Evolutionary conservation across 1,284 basidiomycete genomes (phyloP).

Genomic region (Ustanciosporium gigantosporum): DNA sequence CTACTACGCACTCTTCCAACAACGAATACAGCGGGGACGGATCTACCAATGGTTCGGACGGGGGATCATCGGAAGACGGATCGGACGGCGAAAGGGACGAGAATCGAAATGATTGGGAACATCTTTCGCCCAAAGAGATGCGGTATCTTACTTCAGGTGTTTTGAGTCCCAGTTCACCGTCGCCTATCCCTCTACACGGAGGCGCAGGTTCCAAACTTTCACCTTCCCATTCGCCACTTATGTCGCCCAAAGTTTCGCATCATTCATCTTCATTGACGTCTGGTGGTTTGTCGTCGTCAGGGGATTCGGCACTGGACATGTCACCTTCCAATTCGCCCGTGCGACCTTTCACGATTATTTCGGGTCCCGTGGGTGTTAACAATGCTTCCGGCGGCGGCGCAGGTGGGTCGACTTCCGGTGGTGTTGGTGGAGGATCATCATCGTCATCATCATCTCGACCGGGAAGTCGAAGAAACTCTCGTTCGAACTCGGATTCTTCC

Average conservation of each 20-base stretch:
- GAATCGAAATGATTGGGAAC: constrained; percentile 55
- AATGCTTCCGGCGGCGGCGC: background rate
- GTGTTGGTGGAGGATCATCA: too few species aligned
- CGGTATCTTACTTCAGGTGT: constrained; percentile 38
- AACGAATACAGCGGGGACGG: constrained; percentile 6
- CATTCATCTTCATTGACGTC: background rate
- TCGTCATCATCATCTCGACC: too few species aligned
- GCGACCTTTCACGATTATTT: constrained; percentile 21
- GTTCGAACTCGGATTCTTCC: constrained; percentile 30
- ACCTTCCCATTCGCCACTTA: constrained; percentile 9
- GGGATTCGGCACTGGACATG: constrained; percentile 14
- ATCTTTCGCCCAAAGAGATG: constrained; percentile 58
- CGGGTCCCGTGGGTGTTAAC: background rate
- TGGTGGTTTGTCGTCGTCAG: constrained; percentile 2
- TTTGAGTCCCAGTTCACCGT: constrained; percentile 23
- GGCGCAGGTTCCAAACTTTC: constrained; percentile 6
- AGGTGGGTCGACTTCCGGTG: too few species aligned
- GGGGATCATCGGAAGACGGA: background rate
- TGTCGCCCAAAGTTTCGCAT: too few species aligned
- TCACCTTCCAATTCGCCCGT: constrained; percentile 23
- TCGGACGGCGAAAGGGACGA: constrained; percentile 31
- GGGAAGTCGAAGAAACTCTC: constrained; percentile 23
- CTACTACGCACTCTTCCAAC: too few species aligned
- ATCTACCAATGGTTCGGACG: background rate
- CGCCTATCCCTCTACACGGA: constrained; percentile 19